Base-by-base conservation (phyloP, 495 filamentous ascomycete species). In the Penicillium daleae region DNA sequence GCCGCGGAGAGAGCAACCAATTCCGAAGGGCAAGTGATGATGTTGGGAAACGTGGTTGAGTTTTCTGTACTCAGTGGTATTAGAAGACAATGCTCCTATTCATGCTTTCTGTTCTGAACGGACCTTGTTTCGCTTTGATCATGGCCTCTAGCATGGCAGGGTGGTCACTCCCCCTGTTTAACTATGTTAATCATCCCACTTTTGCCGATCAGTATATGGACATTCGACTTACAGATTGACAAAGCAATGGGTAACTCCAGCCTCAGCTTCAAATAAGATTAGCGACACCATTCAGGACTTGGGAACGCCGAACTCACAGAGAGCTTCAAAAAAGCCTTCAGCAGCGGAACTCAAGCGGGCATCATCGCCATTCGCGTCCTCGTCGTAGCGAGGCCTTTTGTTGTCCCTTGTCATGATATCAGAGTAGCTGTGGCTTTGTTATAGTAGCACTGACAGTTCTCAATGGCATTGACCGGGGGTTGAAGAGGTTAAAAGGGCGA, bases 1-100 rank as follows among this genome's bases (percentile, higher is more conserved):
- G 93, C 93, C 86, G 94, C 95, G 44, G 92, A 96, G 64, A 97
- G 84, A 15, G 93, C 93, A 12, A 97, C 93, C 89, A 97, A 93
- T 87, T 95, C 92, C 58, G 93, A 93, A 0, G 92, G 92, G 73
- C 92, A 96, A 44, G 92, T 96, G 66, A 96, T 90, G 64, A 96
- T 90, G 24, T 80, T 83, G 24, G 92, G 93, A 62, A 96, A 96
- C 83, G 62, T 76, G 64, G 55, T 74, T 75, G 68, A 81, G 75
- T 66, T 79, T 66, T 79, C 67, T 70, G 21, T 21, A n/a, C 8
- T 12, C 19, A 22, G 21, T 9, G 7, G n/a, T 42, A 3, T 35
- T 35, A 35, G 33, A 13, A 6, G 9, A 7, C 7, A 6, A 42
- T 17, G 6, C 3, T 42, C 2, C n/a, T 6, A 42, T 42, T 19